Conservation (phyloP, 257 asterid genomes). For the Hygrophila difformis region DNA sequence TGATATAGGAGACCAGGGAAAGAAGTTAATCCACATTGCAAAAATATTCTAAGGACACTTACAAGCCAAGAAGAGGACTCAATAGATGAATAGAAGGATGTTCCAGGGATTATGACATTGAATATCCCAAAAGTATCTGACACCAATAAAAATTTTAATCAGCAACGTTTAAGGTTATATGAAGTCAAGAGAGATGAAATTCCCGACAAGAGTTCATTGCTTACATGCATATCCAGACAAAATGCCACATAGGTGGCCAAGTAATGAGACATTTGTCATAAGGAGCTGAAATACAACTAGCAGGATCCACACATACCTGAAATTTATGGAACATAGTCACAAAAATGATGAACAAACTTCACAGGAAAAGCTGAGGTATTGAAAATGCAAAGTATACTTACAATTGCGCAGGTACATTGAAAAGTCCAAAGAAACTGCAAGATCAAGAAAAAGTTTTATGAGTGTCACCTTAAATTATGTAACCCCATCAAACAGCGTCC, state of each 20-base stretch:
- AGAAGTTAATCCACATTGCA: no score
- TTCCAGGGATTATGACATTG: slow-evolving; percentile 40
- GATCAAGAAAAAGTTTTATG: slow-evolving; percentile 16
- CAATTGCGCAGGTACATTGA: slow-evolving; percentile 92
- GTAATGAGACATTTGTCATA: slow-evolving; percentile 79
- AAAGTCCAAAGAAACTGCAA: slow-evolving; percentile 94
- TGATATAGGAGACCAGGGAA: no score
- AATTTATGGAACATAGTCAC: slow-evolving; percentile 6
- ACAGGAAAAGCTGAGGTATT: background rate
- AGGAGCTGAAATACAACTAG: slow-evolving; percentile 77
- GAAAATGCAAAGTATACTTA: slow-evolving; percentile 21
- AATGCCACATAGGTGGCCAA: slow-evolving; percentile 76
- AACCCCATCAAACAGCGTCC: no score
- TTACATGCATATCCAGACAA: slow-evolving; percentile 84
- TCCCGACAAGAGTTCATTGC: slow-evolving; percentile 13
- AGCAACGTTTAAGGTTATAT: slow-evolving; percentile 6
- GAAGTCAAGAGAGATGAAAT: background rate
- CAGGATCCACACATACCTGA: slow-evolving; percentile 82
- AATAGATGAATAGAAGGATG: slow-evolving; percentile 46
- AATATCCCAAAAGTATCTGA: slow-evolving; percentile 43
- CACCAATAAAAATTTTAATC: no score
- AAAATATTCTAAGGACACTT: slow-evolving; percentile 16
- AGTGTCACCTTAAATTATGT: slow-evolving; percentile 4
- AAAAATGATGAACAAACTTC: background rate
- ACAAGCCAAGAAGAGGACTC: slow-evolving; percentile 50